Evolutionary conservation across 805 yeast species (phyloP).

Genomic region (Lipomyces orientalis): DNA sequence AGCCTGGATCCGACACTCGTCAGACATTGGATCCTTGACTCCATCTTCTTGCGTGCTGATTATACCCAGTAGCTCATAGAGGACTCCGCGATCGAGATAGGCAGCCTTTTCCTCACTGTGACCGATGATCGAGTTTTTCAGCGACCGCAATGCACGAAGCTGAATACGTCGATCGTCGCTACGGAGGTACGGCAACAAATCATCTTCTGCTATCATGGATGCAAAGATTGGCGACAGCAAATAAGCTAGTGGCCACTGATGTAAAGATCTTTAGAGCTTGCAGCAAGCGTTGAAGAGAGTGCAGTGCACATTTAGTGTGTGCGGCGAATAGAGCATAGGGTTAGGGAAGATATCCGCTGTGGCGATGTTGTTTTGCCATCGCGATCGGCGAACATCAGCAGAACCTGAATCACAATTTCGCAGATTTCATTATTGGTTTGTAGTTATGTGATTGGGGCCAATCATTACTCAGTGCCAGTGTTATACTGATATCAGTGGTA

Average conservation of each 20-base stretch:
- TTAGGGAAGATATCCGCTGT: not conserved
- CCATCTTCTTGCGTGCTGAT: constrained; percentile 31
- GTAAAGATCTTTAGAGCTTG: not conserved
- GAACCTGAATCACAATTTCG: not conserved
- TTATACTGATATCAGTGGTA: too few relatives aligned
- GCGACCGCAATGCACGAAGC: constrained; percentile 36
- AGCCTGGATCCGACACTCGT: constrained; percentile 40
- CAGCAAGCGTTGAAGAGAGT: not conserved
- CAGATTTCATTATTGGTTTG: not conserved
- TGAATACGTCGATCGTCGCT: constrained; percentile 23
- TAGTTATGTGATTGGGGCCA: too few relatives aligned
- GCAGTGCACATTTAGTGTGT: not conserved
- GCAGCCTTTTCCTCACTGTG: constrained; percentile 44
- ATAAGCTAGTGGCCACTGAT: not conserved
- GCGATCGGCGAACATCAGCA: not conserved
- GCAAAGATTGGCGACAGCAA: not conserved
- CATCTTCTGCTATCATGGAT: constrained; percentile 31
- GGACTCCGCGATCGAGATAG: constrained; percentile 38
- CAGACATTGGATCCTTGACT: constrained; percentile 2
- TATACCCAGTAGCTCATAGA: constrained; percentile 38
- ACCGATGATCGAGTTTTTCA: constrained; percentile 46
- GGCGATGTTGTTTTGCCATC: not conserved
- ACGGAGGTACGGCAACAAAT: constrained; percentile 24
- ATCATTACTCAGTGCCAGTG: too few relatives aligned
- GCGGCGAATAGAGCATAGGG: constrained; percentile 1